Evolutionary conservation across 2,329 filamentous ascomycete genomes (phyloP), one percentile per base, ranked within the genome.

Genomic region (Scedosporium minutisporum): DNA sequence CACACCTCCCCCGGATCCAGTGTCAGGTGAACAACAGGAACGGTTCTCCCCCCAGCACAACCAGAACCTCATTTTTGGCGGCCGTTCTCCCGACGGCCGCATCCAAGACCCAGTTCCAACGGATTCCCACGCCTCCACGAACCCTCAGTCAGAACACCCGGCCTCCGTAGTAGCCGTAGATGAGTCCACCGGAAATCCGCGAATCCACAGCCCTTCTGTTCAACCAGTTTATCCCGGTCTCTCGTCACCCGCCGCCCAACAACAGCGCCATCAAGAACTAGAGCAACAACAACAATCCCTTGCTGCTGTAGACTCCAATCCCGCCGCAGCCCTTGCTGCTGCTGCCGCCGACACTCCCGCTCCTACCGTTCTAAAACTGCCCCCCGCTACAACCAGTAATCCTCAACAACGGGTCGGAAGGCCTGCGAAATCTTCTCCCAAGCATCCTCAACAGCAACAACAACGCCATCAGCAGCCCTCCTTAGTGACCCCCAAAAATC

Each of bases 21-120:
- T 61, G 59, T 53, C 59, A 53, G 44, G 51, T 55, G 51, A 27
- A 55, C 51, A 55, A 14, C 18, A 67, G 69, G 62, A 60, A 60
- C 59, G 65, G 33, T 38, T 14, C 65, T 67, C 59, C 65, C 69
- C 65, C 68, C 67, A 55, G 18, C n/a, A 55, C 51, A 23, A 55
- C 51, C 51, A 55, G 6, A 3, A 55, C 51, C 51, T 55, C 51
- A 6, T 55, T 25, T 23, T 55, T 7, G 75, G 77, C 76, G 74
- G 77, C 78, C 77, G 75, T 79, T 46, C 27, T 46, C 69, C 69
- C 73, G 71, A 73, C 78, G 76, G 77, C 73, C 73, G 77, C 76
- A 75, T 73, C 71, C 68, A 67, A 69, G 67, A 66, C 67, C 66
- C 74, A 70, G 70, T 74, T 74, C 76, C 77, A 73, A 81, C 79